These are phyloP conservation scores for Ophiostoma sp. DNA, from an alignment of 2,329 filamentous ascomycete genomes.

Conservation along the genomic window DNA sequence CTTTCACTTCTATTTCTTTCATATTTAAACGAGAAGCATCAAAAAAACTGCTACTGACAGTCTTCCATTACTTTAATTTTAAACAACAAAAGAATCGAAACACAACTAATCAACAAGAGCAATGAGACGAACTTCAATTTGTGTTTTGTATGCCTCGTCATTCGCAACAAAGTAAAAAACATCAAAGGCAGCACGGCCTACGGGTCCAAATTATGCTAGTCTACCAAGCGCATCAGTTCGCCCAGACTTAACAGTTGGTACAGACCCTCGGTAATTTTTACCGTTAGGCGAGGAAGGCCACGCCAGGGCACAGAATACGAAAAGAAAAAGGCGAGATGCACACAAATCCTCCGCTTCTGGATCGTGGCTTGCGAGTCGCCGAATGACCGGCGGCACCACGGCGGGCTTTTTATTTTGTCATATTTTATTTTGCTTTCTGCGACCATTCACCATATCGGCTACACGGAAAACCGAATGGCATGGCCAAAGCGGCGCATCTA, in stretches of 20 bases:
- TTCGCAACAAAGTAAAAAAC: too few species aligned
- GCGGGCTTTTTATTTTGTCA: constrained; percentile 1
- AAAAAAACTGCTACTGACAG: too few species aligned
- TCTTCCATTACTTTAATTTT: too few species aligned
- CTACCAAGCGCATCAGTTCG: background rate
- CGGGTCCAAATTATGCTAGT: background rate
- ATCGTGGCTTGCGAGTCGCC: constrained; percentile 9
- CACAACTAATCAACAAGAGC: too few species aligned
- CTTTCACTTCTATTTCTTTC: too few species aligned
- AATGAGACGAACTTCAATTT: background rate
- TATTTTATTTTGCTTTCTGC: background rate
- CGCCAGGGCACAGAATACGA: background rate
- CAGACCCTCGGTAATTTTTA: background rate
- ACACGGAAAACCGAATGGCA: background rate
- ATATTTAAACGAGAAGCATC: too few species aligned
- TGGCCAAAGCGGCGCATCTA: background rate
- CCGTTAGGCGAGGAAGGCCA: constrained; percentile 9
- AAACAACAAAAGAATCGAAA: too few species aligned
- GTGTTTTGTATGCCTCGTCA: background rate
- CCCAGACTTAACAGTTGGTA: background rate
- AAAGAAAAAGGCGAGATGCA: background rate
- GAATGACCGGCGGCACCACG: constrained; percentile 13
- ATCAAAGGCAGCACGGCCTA: background rate
- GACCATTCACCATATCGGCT: background rate
- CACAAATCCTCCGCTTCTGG: background rate